Base-by-base conservation (phyloP, 108 stramenopile genomes). In the Halocafeteria seosinensis region DNA sequence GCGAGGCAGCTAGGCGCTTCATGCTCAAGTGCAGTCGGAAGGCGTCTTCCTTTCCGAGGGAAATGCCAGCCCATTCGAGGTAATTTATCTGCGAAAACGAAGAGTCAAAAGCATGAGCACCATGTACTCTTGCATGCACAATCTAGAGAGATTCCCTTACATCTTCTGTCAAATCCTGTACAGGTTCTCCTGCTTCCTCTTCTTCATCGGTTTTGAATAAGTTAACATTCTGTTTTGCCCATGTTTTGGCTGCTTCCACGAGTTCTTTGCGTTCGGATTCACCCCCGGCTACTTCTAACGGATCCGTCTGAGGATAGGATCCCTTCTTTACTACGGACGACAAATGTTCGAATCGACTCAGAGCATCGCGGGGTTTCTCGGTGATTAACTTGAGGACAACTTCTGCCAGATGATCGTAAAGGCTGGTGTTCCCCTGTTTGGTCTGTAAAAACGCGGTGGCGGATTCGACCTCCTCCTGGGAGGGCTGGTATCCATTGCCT, bases 1-100 rank as follows among this genome's bases (percentile, higher is more conserved):
- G 74, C 3, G 50, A 66, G 6, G 24, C 78, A 4, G 74, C 73
- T 12, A 76, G 65, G 27, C 50, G 33, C 37, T 74, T 76, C 12
- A 79, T 62, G 26, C 75, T 71, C 12, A 78, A 62, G 35, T 73
- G 72, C 35, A 81, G 55, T n/a, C 75, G 52, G 37, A 63, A 63
- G 23, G 27, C 23, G 26, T 69, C 68, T 21, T 4, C n/a, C n/a
- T 27, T 50, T 21, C 38, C 62, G 17, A 69, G 25, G 34, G 28
- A n/a, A 1, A 69, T 26, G 47, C 68, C 68, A 5, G 68, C 62
- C 68, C 68, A 69, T 5, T 62, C 68, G 3, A 25, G 8, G 8
- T 32, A 50, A 2, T 69, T 47, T 30, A n/a, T n/a, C n/a, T n/a
- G n/a, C n/a, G n/a, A n/a, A n/a, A n/a, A n/a, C n/a, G n/a, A n/a